Evolutionary conservation across 495 filamentous ascomycete species (phyloP).

Genomic region (Cudoniella acicularis): DNA sequence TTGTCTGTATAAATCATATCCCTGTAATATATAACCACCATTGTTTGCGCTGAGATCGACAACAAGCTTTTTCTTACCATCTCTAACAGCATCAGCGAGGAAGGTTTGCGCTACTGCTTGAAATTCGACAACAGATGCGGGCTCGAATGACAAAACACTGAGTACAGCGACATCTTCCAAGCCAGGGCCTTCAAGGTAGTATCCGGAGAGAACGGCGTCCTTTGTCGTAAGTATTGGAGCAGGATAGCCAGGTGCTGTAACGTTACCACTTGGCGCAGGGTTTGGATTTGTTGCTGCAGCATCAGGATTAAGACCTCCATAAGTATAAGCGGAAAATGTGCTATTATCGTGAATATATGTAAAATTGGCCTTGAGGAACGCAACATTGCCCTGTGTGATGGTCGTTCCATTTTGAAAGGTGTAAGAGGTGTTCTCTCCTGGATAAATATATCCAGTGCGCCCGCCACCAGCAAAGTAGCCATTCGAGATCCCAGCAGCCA

Average conservation of each 20-base stretch:
- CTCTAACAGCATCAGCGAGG: background rate
- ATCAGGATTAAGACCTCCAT: too few relatives aligned
- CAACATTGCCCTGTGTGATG: too few relatives aligned
- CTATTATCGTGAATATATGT: too few relatives aligned
- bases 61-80: constrained; percentile 23
- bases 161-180: constrained; percentile 3
- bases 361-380: too few relatives aligned
- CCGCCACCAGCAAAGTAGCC: background rate
- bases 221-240: background rate
- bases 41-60: constrained; percentile 29
- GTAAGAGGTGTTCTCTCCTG: too few relatives aligned
- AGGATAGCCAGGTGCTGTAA: too few relatives aligned
- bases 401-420: too few relatives aligned
- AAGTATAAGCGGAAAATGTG: too few relatives aligned
- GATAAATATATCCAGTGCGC: too few relatives aligned
- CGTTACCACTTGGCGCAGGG: too few relatives aligned
- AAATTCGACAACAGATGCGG: constrained; percentile 1
- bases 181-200: background rate
- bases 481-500: background rate
- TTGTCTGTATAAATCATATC: constrained; percentile 29
- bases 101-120: constrained; percentile 9
- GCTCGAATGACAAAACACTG: background rate
- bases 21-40: constrained; percentile 27
- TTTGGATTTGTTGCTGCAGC: too few relatives aligned
- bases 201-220: constrained; percentile 38